Conservation (phyloP, 306 rosid species). For the Citrullus amarus region DNA sequence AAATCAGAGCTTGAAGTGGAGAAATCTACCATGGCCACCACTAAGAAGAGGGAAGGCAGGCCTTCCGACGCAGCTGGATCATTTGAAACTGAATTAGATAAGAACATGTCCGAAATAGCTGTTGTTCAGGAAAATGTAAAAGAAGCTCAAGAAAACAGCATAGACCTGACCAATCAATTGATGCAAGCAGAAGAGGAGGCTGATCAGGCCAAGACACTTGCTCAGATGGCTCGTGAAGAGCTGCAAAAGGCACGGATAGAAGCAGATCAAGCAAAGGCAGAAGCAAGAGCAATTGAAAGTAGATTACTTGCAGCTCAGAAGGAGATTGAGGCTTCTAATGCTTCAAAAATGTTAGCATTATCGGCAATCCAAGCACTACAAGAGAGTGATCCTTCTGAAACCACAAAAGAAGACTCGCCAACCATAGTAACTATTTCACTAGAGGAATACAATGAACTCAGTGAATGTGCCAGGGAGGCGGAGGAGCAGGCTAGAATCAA, state of each 20-base stretch:
- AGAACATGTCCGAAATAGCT: constrained; percentile 64
- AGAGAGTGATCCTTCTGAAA: constrained; percentile 59
- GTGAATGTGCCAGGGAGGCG: constrained; percentile 75
- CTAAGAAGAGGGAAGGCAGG: constrained; percentile 80
- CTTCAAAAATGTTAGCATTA: constrained; percentile 70
- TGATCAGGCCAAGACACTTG: constrained; percentile 58
- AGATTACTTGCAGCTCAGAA: constrained; percentile 78
- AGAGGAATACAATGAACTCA: constrained; percentile 87
- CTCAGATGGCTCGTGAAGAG: constrained; percentile 53
- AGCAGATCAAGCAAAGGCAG: constrained; percentile 83
- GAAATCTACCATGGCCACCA: constrained; percentile 45
- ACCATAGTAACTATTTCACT: constrained; percentile 65
- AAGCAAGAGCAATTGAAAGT: constrained; percentile 66
- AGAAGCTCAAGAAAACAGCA: constrained; percentile 57
- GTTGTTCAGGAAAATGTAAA: constrained; percentile 68
- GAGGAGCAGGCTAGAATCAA: constrained; percentile 77
- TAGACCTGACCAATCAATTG: constrained; percentile 58
- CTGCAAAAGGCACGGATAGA: constrained; percentile 66
- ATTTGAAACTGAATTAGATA: constrained; percentile 72
- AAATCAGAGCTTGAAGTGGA: constrained; percentile 66
- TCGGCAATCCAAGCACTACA: constrained; percentile 85
- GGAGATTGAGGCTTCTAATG: constrained; percentile 91
- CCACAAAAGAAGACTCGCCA: constrained; percentile 32
- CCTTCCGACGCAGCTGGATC: constrained; percentile 66
- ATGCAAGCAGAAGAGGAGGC: constrained; percentile 66